Evolutionary conservation across 2,329 filamentous ascomycete species (phyloP).

Genomic region (Blastomyces parvus): DNA sequence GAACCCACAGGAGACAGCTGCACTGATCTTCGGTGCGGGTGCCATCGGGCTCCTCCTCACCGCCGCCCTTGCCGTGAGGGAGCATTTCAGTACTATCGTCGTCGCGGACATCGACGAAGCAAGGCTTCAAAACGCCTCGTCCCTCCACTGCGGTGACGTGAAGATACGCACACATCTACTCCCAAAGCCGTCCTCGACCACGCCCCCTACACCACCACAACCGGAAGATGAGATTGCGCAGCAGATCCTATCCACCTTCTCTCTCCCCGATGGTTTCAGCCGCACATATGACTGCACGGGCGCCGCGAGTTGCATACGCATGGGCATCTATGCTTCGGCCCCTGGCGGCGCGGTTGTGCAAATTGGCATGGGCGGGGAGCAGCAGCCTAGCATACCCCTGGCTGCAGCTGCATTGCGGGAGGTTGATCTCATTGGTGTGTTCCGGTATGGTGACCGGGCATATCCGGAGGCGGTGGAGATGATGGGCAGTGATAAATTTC

Average conservation of each 20-base stretch:
- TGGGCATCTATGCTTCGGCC: constrained; percentile 36
- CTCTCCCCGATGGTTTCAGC: constrained; percentile 28
- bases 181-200: constrained; percentile 26
- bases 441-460: constrained; percentile 45
- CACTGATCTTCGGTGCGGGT: constrained; percentile 52
- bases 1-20: constrained; percentile 34
- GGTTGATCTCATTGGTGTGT: constrained; percentile 49
- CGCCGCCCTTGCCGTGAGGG: constrained; percentile 46
- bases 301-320: constrained; percentile 37
- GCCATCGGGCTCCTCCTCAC: constrained; percentile 52
- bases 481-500: constrained; percentile 42
- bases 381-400: constrained; percentile 44
- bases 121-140: constrained; percentile 46
- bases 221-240: constrained; percentile 27
- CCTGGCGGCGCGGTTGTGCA: constrained; percentile 46
- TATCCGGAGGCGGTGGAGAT: constrained; percentile 48
- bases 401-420: constrained; percentile 47
- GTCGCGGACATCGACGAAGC: constrained; percentile 53
- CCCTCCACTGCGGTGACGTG: constrained; percentile 30
- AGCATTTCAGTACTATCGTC: constrained; percentile 46
- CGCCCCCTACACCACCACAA: constrained; percentile 18
- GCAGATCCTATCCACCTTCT: constrained; percentile 22
- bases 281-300: constrained; percentile 41
- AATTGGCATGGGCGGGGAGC: constrained; percentile 48
- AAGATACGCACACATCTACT: constrained; percentile 24